Evolutionary conservation across 2,329 filamentous ascomycete genomes (phyloP).

Genomic region (Xenosphaeropsis pyriputrescens): DNA sequence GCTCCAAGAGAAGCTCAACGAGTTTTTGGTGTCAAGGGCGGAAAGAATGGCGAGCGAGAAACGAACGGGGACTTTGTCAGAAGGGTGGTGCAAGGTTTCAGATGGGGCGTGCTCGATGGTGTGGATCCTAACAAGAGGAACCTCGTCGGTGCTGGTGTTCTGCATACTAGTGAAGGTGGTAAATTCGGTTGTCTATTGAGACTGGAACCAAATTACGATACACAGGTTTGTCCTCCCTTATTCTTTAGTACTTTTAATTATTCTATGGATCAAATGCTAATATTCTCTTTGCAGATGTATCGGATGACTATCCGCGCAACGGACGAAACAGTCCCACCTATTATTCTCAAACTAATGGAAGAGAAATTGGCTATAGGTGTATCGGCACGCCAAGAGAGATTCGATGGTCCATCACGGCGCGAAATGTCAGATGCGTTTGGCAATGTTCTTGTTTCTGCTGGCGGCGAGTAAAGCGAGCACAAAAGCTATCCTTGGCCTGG

Average conservation of each 20-base stretch:
- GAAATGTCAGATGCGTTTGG: slow-evolving; percentile 18
- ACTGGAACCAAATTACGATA: slow-evolving; percentile 85
- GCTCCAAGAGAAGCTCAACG: slow-evolving; percentile 74
- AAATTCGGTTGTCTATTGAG: slow-evolving; percentile 92
- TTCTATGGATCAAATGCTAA: slow-evolving; percentile 4
- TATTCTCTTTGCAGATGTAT: slow-evolving; percentile 58
- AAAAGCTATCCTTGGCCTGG: too few species aligned
- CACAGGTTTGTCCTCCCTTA: slow-evolving; percentile 55
- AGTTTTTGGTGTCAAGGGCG: slow-evolving; percentile 56
- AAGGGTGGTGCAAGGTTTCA: slow-evolving; percentile 66
- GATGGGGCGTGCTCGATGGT: slow-evolving; percentile 71
- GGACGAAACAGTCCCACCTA: slow-evolving; percentile 71
- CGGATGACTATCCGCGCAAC: slow-evolving; percentile 89
- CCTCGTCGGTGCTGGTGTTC: slow-evolving; percentile 77
- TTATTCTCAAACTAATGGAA: slow-evolving; percentile 77
- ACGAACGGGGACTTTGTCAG: slow-evolving; percentile 59
- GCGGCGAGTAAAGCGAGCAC: too few species aligned
- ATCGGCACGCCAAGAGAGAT: slow-evolving; percentile 9
- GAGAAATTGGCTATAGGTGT: slow-evolving; percentile 51
- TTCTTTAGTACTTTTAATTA: not conserved
- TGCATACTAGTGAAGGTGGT: slow-evolving; percentile 68
- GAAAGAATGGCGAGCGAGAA: slow-evolving; percentile 40
- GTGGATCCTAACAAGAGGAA: slow-evolving; percentile 93
- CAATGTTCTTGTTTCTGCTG: slow-evolving; percentile 13
- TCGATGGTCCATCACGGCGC: slow-evolving; percentile 11